A percentile compares a stretch with the other conserved stretches of the same genome.
Evolutionary conservation across 768 basidiomycete species (phyloP).

Genomic region (Lactifluus rugatus): DNA sequence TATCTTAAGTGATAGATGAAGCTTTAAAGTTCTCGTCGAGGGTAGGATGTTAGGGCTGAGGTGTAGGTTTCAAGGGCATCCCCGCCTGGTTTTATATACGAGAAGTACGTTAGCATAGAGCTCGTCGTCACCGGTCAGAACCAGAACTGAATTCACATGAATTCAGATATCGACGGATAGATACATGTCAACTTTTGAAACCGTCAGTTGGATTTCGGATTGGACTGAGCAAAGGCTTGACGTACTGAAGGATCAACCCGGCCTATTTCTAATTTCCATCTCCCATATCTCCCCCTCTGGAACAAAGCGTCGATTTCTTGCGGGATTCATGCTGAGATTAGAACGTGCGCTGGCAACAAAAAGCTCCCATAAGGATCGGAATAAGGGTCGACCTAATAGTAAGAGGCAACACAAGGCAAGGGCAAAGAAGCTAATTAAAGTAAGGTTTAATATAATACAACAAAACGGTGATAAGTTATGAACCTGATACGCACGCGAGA

Average conservation of each 20-base stretch:
- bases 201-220: neutral
- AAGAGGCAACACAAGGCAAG: slow-evolving; percentile 58
- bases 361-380: slow-evolving; percentile 35
- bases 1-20: slow-evolving; percentile 8
- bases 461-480: neutral
- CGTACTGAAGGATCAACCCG: slow-evolving; percentile 16
- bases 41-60: neutral
- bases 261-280: slow-evolving; percentile 39
- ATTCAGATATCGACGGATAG: neutral
- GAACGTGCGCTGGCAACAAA: slow-evolving; percentile 32
- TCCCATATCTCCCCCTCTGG: slow-evolving; percentile 51
- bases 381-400: slow-evolving; percentile 49
- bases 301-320: slow-evolving; percentile 31
- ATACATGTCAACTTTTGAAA: neutral
- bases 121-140: neutral
- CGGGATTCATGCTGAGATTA: slow-evolving; percentile 20
- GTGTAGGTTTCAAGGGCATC: neutral
- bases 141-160: neutral
- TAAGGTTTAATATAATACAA: neutral
- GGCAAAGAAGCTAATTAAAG: slow-evolving; percentile 34
- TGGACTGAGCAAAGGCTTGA: neutral
- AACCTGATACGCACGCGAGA: neutral
- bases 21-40: slow-evolving; percentile 5
- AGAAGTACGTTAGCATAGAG: neutral
- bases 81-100: neutral